Percentiles rank a stretch among this genome's conserved stretches.
Evolutionary conservation across 2,329 filamentous ascomycete genomes (phyloP).

Genomic region (Karstenula rhodostoma): DNA sequence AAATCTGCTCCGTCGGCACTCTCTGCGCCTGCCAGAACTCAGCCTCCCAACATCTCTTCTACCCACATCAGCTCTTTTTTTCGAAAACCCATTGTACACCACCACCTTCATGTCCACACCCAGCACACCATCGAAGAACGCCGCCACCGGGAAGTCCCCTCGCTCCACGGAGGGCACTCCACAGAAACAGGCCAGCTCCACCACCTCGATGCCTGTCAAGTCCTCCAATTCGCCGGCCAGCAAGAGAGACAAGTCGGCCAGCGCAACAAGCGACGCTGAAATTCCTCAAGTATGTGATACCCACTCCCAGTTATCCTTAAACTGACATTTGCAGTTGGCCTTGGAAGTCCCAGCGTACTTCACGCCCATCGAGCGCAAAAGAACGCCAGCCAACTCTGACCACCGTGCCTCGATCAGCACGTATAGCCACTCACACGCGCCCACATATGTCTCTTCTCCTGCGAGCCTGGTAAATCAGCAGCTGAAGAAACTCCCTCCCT

Average conservation of each 20-base stretch:
- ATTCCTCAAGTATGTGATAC: neutral
- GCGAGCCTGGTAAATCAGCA: neutral
- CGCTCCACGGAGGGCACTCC: too few relatives aligned
- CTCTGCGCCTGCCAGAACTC: too few relatives aligned
- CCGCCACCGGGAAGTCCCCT: too few relatives aligned
- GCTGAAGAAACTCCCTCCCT: neutral
- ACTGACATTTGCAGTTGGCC: neutral
- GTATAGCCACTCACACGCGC: neutral
- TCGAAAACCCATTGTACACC: too few relatives aligned
- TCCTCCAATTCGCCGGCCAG: too few relatives aligned
- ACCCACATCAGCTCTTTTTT: too few relatives aligned
- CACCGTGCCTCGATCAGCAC: neutral
- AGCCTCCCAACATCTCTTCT: too few relatives aligned
- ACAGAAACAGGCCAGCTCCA: neutral
- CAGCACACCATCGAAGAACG: too few relatives aligned
- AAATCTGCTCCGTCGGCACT: too few relatives aligned
- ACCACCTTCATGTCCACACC: too few relatives aligned
- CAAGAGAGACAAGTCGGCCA: neutral
- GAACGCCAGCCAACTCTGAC: neutral
- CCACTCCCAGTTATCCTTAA: neutral
- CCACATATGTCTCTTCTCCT: neutral
- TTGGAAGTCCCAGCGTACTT: neutral
- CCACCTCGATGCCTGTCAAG: too few relatives aligned
- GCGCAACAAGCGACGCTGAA: neutral
- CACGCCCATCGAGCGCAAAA: neutral